phyloP scores from a whole-genome alignment of 352 stramenopile species.

The Phytophthora citrophthora region DNA sequence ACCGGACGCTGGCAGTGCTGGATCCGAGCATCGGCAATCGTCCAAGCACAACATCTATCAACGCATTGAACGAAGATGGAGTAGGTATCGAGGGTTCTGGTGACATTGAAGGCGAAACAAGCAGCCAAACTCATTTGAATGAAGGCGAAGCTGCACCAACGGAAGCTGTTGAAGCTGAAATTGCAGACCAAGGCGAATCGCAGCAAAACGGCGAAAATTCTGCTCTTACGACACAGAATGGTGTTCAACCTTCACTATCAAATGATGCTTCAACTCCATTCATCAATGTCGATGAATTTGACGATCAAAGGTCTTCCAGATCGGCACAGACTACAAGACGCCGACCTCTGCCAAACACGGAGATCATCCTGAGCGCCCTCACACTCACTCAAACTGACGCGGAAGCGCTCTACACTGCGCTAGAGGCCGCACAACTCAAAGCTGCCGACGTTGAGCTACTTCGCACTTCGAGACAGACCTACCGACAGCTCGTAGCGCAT shows the following conservation, averaged over 20 bases:
- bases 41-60: slow-evolving; percentile 1
- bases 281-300: slow-evolving; percentile 10
- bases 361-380: slow-evolving; percentile 55
- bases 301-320: slow-evolving; percentile 22
- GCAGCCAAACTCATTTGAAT: not conserved
- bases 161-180: slow-evolving; percentile 3
- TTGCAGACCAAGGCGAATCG: slow-evolving; percentile 2
- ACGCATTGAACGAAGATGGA: slow-evolving; percentile 11
- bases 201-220: slow-evolving; percentile 17
- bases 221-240: slow-evolving; percentile 8
- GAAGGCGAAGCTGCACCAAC: slow-evolving; percentile 2
- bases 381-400: slow-evolving; percentile 71
- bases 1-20: slow-evolving; percentile 49
- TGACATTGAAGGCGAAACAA: slow-evolving; percentile 8
- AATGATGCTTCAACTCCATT: slow-evolving; percentile 8
- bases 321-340: slow-evolving; percentile 12
- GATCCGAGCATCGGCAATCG: slow-evolving; percentile 25
- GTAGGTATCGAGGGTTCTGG: slow-evolving; percentile 4
- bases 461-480: slow-evolving; percentile 58
- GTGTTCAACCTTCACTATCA: slow-evolving; percentile 1
- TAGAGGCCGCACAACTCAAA: slow-evolving; percentile 72
- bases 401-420: slow-evolving; percentile 77
- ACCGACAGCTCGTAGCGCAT: slow-evolving; percentile 75
- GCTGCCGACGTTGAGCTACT: slow-evolving; percentile 62
- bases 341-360: slow-evolving; percentile 22